Evolutionary conservation across 805 yeast species (phyloP).

Genomic region (Candida broadrunensis): DNA sequence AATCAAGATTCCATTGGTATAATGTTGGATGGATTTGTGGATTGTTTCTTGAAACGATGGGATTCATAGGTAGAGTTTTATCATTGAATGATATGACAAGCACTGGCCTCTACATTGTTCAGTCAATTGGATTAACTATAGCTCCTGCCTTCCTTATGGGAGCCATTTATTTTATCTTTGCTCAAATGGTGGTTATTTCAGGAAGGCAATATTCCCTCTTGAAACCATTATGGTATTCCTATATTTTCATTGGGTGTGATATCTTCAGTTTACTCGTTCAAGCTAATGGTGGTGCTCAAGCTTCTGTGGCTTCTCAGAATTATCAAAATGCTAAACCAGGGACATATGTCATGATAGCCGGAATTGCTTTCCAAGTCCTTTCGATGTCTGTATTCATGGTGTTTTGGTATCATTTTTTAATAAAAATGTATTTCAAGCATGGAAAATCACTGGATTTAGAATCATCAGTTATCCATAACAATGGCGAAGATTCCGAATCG

Average conservation of each 20-base stretch:
- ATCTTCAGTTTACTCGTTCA: constrained; percentile 31
- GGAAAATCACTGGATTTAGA: constrained; percentile 5
- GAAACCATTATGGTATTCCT: constrained; percentile 40
- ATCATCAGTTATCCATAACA: constrained; percentile 1
- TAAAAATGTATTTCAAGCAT: constrained; percentile 24
- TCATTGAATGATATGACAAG: constrained; percentile 20
- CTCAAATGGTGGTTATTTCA: constrained; percentile 31
- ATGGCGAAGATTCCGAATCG: neutral
- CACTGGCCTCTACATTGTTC: constrained; percentile 20
- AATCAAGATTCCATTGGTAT: constrained; percentile 34
- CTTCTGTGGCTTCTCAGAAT: constrained; percentile 18
- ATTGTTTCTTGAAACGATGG: constrained; percentile 26
- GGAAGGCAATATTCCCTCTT: constrained; percentile 31
- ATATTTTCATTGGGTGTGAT: constrained; percentile 34
- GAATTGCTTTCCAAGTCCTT: constrained; percentile 32
- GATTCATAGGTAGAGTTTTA: constrained; percentile 34
- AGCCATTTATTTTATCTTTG: constrained; percentile 35
- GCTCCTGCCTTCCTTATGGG: constrained; percentile 42
- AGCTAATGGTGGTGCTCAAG: constrained; percentile 36
- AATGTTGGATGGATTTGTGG: constrained; percentile 33
- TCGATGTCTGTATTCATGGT: constrained; percentile 32
- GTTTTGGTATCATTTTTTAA: constrained; percentile 31
- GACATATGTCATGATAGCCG: constrained; percentile 33
- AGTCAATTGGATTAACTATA: constrained; percentile 29
- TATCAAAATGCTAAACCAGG: constrained; percentile 22